Evolutionary conservation across 2,329 filamentous ascomycete genomes (phyloP), one percentile per base, ranked within the genome.

Genomic region (Paecilomyces variotii): DNA sequence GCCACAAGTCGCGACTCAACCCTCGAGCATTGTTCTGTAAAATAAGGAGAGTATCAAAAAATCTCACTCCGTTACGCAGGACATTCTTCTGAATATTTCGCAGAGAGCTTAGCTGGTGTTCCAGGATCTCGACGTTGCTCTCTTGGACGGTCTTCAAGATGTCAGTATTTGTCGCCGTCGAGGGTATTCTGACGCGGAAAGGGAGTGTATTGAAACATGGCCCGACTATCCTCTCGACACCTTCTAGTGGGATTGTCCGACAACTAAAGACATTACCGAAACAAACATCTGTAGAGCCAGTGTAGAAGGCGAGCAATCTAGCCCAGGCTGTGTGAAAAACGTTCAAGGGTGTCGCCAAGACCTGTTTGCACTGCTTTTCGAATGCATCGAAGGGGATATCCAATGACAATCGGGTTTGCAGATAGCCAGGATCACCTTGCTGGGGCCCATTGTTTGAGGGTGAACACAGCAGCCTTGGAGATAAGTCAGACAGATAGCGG

Each of bases 201-300:
- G 92, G 91, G 11, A 96, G 74, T 0, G 92, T 96, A 68, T 96
- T 97, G 79, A 97, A 96, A 70, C 91, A 96, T 0, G 92, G 92
- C 0, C 90, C 91, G n/a, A 95, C 83, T 4, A 96, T 81, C 3
- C 80, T 78, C 39, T 92, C 86, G 10, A 93, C 78, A 0, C 82
- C 83, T 4, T 87, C 81, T 2, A 92, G 71, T 0, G 84, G 75
- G 9, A 90, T 69, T 0, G 86, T 87, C 6, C 92, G 85, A 1
- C 92, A 91, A 67, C 85, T 92, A 58, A 93, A 82, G 2, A 97
- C 87, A 65, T 90, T 94, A 0, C 93, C 92, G 67, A 97, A 96
- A 70, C 90, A 94, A 4, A 96, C 67, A 66, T 96, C 91, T 0
- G 76, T 70, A 4, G 77, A 76, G 1, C 78, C 70, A 1, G 86